Evolutionary conservation across 106 monocot genomes (phyloP), one percentile per base, ranked within the genome.

Genomic region (Triglochin maritima): DNA sequence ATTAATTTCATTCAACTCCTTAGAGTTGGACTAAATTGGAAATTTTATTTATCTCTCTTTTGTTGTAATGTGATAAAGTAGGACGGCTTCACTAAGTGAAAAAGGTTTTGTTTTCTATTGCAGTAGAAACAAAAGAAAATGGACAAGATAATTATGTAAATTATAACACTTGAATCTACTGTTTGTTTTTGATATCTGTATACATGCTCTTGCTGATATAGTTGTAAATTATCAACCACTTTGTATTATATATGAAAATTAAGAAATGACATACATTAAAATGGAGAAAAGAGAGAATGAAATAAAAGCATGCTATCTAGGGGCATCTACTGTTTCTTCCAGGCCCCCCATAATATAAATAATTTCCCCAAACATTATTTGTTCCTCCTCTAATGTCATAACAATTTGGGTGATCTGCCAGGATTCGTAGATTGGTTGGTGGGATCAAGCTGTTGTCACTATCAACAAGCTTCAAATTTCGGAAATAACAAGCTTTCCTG

Each of bases 281-380:
- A 60, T 0, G 44, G 29, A 9, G 12, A 61, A 42, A 61, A 44
- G 6, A 10, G 2, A 3, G 4, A 61, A 9, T 53, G 60, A 42
- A 44, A 7, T 17, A 61, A 44, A 29, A 7, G 60, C 7, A 14
- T 8, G 60, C 14, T 57, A 10, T 41, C 60, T 56, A 69, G 8
- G 69, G 16, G 29, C 76, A 76, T 6, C 69, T 68, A 14, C 10
- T 41, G 46, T 69, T 76, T 47, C 64, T 64, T 8, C 77, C 77
- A 3, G 77, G 77, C 15, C 77, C 77, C 3, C 77, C 77, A 47
- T 77, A 77, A 58, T 65, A 77, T 64, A 77, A 77, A 50, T 49
- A 71, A 7, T 9, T 71, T 3, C 71, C 71, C 77, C 71, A 71
- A 9, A 11, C 71, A n/a, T 42, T 43, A 44, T 65, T 65, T 3